Evolutionary conservation across 495 filamentous ascomycete species (phyloP), one percentile per base, ranked within the genome.

Genomic region (Chaetomidium leptoderma): DNA sequence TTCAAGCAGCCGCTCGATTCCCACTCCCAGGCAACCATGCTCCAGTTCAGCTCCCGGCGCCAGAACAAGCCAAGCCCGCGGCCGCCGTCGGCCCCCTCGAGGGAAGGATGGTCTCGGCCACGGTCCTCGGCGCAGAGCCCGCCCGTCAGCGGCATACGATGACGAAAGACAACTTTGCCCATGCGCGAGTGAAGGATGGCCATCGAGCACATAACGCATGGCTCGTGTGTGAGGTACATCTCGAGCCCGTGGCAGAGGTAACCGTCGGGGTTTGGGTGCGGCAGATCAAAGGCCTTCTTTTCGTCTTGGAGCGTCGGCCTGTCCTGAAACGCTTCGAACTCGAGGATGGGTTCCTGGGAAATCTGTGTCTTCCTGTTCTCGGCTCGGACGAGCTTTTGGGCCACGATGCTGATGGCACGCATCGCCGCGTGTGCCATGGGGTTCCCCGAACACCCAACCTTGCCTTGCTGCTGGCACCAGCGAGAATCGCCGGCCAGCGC

Each of bases 121-220:
- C 78, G 66, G 69, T 81, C 75, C 63, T 78, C 73, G 6, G 72
- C 74, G 62, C 71, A 72, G 59, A 85, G 70, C 39, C 80, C 82
- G 44, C 84, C 86, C 1, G 83, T 87, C 60, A 72, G 62, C 39
- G 72, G 77, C 83, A 86, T 86, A 14, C 79, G 74, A 11, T 82
- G 72, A 23, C 81, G 81, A 72, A 95, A 96, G n/a, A 95, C 80
- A 2, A 92, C 84, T 17, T 83, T 80, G 5, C 86, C 81, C 77
- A 97, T 93, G 27, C 93, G 82, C 0, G 91, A 96, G 59, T 97
- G 91, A 19, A 97, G 76, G 35, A 97, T 82, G 2, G 90, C 95
- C 92, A 97, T 97, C 9, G 86, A 89, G 72, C 93, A 98, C 83
- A 95, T 95, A 30, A 93, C 78, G 63, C 93, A 98, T 4, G 93